Evolutionary conservation across 2,329 filamentous ascomycete species (phyloP), one percentile per base, ranked within the genome.

Genomic region (Aureobasidium pullulans): DNA sequence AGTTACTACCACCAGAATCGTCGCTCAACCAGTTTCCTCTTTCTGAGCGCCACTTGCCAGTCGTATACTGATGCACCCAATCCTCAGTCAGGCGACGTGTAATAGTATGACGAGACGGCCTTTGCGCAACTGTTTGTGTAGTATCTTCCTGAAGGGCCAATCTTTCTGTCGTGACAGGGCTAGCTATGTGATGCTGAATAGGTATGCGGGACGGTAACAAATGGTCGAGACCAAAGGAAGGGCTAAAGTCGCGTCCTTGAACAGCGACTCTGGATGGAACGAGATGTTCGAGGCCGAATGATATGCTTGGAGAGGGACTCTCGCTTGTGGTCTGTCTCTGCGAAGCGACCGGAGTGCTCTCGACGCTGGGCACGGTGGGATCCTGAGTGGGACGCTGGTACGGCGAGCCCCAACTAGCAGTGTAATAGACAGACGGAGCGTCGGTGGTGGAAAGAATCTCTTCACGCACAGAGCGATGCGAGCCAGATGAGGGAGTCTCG

Each of bases 401-500:
- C 23, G 92, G 92, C 57, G 91, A 96, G 60, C 92, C 92, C 91
- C 92, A 96, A 71, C 87, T 92, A 50, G 90, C 87, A 48, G 90
- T 94, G 69, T 83, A 70, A 63, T 71, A 72, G 16, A 69, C 68
- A 3, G 69, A 71, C 2, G 57, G 46, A 37, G 52, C 39, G 13
- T 56, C 50, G 10, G 42, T 53, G 2, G 59, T 60, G 13, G 57
- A 60, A 6, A 28, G 29, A 6, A 23, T 16, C 11, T 58, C 56
- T 49, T 53, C 57, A 23, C 32, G 37, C 37, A 52, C 42, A 0
- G 43, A 39, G 19, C 23, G 42, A 31, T 23, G 16, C 2, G 56
- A 48, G n/a, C 44, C 56, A 44, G 56, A 36, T 9, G 56, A 59
- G 1, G 46, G 47, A 6, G 57, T 59, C 29, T 59, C 28, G 37